Evolutionary conservation across 2,329 filamentous ascomycete species (phyloP), one percentile per base, ranked within the genome.

Genomic region (Penicillium corylophilum): DNA sequence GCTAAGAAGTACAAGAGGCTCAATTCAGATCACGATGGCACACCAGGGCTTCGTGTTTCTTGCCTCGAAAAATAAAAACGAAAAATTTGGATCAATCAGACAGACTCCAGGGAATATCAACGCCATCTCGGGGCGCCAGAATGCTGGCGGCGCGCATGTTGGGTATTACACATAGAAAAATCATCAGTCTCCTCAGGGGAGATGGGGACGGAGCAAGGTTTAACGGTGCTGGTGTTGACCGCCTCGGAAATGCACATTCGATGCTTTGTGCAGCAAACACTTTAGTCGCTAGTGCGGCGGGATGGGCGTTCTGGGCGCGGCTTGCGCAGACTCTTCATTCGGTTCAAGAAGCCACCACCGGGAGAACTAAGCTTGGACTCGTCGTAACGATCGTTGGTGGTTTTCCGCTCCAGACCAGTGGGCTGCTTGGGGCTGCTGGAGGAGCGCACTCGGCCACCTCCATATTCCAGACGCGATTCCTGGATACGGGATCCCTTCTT

Each of bases 271-370:
- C 35, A 38, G 16, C 33, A 36, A 18, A 36, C 33, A 20, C 33
- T 18, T 56, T 50, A 62, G 41, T 68, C 63, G 46, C 63, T 70
- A 44, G 66, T 61, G 33, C 71, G 68, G 51, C 73, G 65, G 59
- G 74, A 73, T 4, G 73, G 73, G 33, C 73, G 65, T 59, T 75
- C 73, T 3, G 73, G 73, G 31, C 71, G 68, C 3, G 69, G 64
- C 62, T 83, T 79, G 58, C 85, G 92, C 72, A 94, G 74, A 71
- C 87, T 90, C 80, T 89, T 91, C 76, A 94, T 89, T 48, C 90
- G 83, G 46, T 83, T 88, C 55, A 95, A 70, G 56, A 95, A 86
- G 2, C 89, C 87, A 42, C 82, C 81, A 43, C 66, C 78, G 76
- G 60, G 73, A 69, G 60, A 69, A 67, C 58, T 71, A 72, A 35